These are phyloP conservation scores for Candida sp. DNA, from an alignment of 1,139 yeast genomes.

Conservation along the genomic window DNA sequence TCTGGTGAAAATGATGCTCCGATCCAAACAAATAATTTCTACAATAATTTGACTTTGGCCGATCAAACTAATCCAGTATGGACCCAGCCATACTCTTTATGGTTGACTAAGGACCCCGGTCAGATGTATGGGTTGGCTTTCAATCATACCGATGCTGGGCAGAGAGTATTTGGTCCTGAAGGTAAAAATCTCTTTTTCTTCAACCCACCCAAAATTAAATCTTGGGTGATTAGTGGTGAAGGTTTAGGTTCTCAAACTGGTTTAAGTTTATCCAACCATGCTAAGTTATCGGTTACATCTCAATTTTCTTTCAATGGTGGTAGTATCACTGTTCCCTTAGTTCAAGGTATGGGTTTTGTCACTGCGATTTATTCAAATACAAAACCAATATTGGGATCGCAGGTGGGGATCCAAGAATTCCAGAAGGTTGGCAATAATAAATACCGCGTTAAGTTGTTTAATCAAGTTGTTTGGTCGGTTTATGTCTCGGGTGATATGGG, in stretches of 20 bases:
- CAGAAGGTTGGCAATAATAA: constrained; percentile 19
- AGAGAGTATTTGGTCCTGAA: constrained; percentile 45
- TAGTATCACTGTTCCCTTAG: constrained; percentile 30
- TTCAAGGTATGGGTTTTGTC: constrained; percentile 68
- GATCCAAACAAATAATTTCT: constrained; percentile 45
- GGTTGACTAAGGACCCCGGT: constrained; percentile 39
- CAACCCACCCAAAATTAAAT: constrained; percentile 45
- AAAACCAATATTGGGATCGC: constrained; percentile 54
- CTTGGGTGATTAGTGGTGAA: constrained; percentile 36
- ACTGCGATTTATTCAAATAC: constrained; percentile 59
- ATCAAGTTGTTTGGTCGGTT: constrained; percentile 41
- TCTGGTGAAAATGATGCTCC: constrained; percentile 21
- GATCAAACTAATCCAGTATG: constrained; percentile 47
- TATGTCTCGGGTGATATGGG: constrained; percentile 34
- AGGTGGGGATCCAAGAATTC: constrained; percentile 55
- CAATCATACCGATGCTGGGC: constrained; percentile 41
- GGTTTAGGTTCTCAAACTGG: constrained; percentile 19
- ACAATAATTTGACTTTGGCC: constrained; percentile 38
- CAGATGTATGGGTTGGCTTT: constrained; percentile 40
- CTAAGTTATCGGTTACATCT: constrained; percentile 36
- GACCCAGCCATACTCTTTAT: constrained; percentile 46
- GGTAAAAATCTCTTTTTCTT: constrained; percentile 42
- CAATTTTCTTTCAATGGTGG: constrained; percentile 13
- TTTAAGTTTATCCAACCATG: constrained; percentile 23
- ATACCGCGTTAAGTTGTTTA: constrained; percentile 32